Evolutionary conservation across 2,329 filamentous ascomycete genomes (phyloP).

Genomic region (Verruconis gallopava): DNA sequence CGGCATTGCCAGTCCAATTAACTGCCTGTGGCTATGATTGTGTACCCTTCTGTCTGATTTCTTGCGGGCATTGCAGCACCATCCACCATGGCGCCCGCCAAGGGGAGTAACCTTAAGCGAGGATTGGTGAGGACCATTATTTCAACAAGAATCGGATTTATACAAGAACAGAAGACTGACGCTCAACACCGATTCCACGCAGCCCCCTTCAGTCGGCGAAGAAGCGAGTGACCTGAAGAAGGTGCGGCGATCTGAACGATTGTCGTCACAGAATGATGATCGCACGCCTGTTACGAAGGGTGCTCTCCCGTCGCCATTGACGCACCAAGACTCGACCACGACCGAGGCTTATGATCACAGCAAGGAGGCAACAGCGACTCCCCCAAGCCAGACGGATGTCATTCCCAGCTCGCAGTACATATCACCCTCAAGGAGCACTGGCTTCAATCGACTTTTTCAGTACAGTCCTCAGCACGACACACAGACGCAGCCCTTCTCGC

Average conservation of each 20-base stretch:
- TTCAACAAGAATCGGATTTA: too few species aligned
- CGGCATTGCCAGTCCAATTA: too few species aligned
- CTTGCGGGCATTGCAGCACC: neutral
- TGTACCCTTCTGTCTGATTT: too few species aligned
- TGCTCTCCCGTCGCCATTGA: conserved; percentile 64
- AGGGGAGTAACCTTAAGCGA: conserved; percentile 7
- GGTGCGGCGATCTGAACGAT: conserved; percentile 62
- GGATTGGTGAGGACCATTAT: conserved; percentile 1
- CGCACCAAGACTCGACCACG: conserved; percentile 51
- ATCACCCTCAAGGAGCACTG: conserved; percentile 24
- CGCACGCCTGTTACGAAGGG: conserved; percentile 18
- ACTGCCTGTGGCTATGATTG: too few species aligned
- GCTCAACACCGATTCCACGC: neutral
- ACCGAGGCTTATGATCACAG: conserved; percentile 33
- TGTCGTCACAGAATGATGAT: conserved; percentile 50
- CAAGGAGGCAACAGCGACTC: conserved; percentile 62
- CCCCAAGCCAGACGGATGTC: conserved; percentile 47
- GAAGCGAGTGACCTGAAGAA: conserved; percentile 46
- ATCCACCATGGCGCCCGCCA: conserved; percentile 1
- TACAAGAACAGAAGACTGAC: conserved; percentile 1
- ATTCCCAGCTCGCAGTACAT: conserved; percentile 32
- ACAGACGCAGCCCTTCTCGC: conserved; percentile 60
- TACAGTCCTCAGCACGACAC: conserved; percentile 26
- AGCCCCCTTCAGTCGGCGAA: conserved; percentile 7
- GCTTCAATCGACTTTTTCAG: conserved; percentile 1